Base-by-base conservation (phyloP, 768 basidiomycete species). In the Phlebiopsis gigantea region DNA sequence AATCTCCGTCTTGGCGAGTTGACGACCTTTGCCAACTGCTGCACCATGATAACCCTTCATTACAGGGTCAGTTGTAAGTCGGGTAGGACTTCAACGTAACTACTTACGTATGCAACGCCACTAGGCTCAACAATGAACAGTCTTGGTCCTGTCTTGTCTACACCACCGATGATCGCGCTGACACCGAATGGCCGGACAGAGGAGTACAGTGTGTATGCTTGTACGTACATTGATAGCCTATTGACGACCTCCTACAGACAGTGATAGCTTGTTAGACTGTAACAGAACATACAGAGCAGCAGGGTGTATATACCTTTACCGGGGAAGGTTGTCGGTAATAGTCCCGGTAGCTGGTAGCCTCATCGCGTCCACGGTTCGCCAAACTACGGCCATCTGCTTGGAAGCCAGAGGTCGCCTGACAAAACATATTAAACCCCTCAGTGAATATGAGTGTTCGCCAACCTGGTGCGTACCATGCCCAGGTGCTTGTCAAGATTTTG, bases 11-110 rank as follows among this genome's bases (percentile, higher is more conserved):
- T 98, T 98, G 19, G 97, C 97, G 59, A 98, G 77, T 67, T 97
- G 93, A 55, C 90, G 86, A n/a, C 97, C 97, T 72, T 98, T 99
- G 53, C 97, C 97, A 26, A 95, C 87, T n/a, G 97, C 97, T 14
- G 90, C 90, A 25, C 94, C 96, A 57, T 94, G 81, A 72, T 98
- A 98, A 28, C 97, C 97, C 93, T 95, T 63, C 17, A 49, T 15
- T 28, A 26, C 17, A 9, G 12, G 34, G 34, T 39, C n/a, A n/a
- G n/a, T n/a, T n/a, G n/a, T n/a, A n/a, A n/a, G n/a, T n/a, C 2
- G 19, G 10, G 25, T 56, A 39, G 3, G 12, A 4, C 34, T 39
- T 39, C 12, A 17, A 12, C 3, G 34, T 39, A 39, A 8, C 24
- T 4, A 78, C 88, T 53, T 60, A 93, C 93, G 71, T 85, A 88